A percentile compares a stretch with the other conserved stretches of the same genome.
These are phyloP conservation scores for Pythium rhizo-oryzae DNA, from an alignment of 352 stramenopile species.

Conservation along the genomic window DNA sequence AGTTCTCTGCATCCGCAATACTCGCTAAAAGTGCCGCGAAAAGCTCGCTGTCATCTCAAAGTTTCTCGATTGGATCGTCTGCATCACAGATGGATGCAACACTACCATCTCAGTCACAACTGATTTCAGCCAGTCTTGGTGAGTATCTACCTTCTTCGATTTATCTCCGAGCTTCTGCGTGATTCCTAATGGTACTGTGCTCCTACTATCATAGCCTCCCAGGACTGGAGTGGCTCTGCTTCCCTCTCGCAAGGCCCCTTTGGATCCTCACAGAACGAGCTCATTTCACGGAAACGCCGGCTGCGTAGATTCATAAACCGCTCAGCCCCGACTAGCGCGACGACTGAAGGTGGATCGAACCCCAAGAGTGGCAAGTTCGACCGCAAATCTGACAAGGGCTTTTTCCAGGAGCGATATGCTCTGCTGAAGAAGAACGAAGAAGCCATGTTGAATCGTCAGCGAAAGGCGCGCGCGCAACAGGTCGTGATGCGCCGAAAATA, in stretches of 20 bases:
- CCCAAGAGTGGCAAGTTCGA: conserved; percentile 4
- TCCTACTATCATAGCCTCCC: conserved; percentile 10
- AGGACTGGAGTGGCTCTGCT: conserved; percentile 8
- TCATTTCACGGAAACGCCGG: neutral
- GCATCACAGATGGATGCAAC: conserved; percentile 10
- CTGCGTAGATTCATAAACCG: conserved; percentile 40
- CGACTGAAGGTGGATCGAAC: neutral
- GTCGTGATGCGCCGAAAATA: conserved; percentile 76
- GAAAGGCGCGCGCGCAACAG: conserved; percentile 47
- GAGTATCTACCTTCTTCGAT: neutral
- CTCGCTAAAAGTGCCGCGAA: neutral
- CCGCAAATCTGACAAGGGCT: conserved; percentile 36
- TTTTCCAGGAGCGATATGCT: conserved; percentile 69
- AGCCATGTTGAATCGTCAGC: conserved; percentile 51
- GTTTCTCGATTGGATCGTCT: conserved; percentile 10
- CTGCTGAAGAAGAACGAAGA: conserved; percentile 56
- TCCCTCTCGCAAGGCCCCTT: conserved; percentile 15
- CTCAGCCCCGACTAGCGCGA: neutral
- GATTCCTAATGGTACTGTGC: neutral
- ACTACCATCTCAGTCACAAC: conserved; percentile 25
- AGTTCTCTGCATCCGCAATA: conserved; percentile 35
- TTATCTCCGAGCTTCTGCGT: neutral
- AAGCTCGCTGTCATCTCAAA: conserved; percentile 10
- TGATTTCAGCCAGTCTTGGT: conserved; percentile 28
- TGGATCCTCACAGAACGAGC: conserved; percentile 10